Base-by-base conservation (phyloP, 768 basidiomycete species). In the Lactarius quietus region DNA sequence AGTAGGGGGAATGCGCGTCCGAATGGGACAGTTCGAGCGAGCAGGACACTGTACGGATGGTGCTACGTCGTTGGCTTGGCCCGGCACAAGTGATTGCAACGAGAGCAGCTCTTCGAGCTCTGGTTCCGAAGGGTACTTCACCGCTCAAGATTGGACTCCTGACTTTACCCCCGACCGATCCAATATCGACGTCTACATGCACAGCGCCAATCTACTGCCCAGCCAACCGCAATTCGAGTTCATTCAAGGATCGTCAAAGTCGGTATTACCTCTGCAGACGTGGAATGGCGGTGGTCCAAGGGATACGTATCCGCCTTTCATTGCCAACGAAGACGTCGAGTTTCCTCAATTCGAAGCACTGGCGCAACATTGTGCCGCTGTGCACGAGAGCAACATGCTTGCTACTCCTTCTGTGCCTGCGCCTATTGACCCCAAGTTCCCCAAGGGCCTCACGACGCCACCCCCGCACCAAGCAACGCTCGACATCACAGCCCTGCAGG, bases 21-120 rank as follows among this genome's bases (percentile, higher is more conserved):
- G 65, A 26, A 41, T 62, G 35, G 65, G 65, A 23, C 65, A 59
- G 29, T 66, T 66, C 61, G 61, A 58, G 33, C 56, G 61, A 59
- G 10, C 18, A 10, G 51, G 41, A 12, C 31, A n/a, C 39, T 15
- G 20, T 52, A 23, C 9, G 14, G 28, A 53, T 7, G 31, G 57
- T 10, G 36, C n/a, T 9, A 20, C n/a, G 10, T n/a, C 7, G 3
- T 43, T 51, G 15, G 10, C 48, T 29, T 26, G 29, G 55, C 45
- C 35, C 20, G 8, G 20, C 15, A 28, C n/a, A 5, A 20, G 38
- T 6, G 17, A 45, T 23, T 59, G 56, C 18, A 41, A 20, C 17
- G 55, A 52, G 23, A 61, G 29, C 20, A 23, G 18, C 23, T 51
- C 48, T 8, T 38, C 35, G 8, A 23, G 29, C 6, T 57, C 60